A percentile compares a stretch with the other conserved stretches of the same genome.
Conservation (phyloP, 1,139 yeast genomes). For the Hansenula anomala region DNA sequence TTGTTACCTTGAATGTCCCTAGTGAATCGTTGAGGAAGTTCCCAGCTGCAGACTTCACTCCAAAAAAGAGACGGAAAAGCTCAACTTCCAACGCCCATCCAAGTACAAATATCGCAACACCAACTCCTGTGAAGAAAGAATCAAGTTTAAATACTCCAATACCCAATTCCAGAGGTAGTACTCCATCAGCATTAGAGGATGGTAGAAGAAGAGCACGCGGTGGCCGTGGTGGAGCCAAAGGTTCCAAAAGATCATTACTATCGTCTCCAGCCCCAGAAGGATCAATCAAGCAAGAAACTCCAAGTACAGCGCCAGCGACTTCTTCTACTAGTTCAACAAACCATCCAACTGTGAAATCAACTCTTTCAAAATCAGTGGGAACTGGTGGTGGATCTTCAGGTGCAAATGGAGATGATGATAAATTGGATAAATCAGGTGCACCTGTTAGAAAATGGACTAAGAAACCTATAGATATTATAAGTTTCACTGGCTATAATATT, state of each 20-base stretch:
- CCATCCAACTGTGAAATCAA: background rate
- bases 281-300: background rate
- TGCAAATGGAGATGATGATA: background rate
- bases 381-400: background rate
- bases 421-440: constrained; percentile 27
- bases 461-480: constrained; percentile 41
- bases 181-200: background rate
- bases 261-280: constrained; percentile 4
- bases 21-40: constrained; percentile 17
- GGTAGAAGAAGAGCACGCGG: constrained; percentile 7
- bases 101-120: constrained; percentile 7
- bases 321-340: background rate
- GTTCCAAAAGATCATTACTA: background rate
- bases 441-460: constrained; percentile 50
- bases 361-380: background rate
- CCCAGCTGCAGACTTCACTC: constrained; percentile 7
- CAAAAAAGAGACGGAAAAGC: constrained; percentile 8
- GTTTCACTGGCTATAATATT: constrained; percentile 57
- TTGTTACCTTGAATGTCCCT: constrained; percentile 26
- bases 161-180: constrained; percentile 5
- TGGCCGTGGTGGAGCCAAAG: background rate
- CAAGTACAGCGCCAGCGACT: background rate
- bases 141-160: background rate
- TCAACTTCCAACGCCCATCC: constrained; percentile 9
- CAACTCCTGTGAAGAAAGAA: background rate